phyloP scores from a whole-genome alignment of 257 asterid species.

The Parsonsia alboflavescens region DNA sequence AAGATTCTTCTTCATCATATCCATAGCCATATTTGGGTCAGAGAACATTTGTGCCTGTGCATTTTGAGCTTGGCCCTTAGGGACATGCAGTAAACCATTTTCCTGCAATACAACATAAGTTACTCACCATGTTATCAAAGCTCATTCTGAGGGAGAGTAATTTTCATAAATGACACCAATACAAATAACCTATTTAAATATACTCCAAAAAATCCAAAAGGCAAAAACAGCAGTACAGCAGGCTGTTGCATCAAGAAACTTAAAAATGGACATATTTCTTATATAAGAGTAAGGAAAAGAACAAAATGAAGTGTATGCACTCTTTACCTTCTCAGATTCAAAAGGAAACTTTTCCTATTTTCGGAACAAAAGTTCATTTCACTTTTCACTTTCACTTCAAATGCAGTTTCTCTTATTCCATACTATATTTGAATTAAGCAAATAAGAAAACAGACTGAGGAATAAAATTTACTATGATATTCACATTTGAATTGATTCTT shows the following conservation, averaged over 20 bases:
- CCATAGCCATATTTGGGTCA: constrained; percentile 99
- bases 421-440: not conserved
- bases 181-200: not conserved
- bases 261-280: not conserved
- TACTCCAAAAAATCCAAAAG: not conserved
- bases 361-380: not conserved
- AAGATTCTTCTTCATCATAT: constrained; percentile 94
- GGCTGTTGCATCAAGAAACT: not conserved
- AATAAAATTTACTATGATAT: not conserved
- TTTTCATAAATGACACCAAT: not conserved
- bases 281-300: not conserved
- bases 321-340: not conserved
- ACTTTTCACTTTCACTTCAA: not conserved
- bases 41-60: constrained; percentile 98
- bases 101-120: constrained; percentile 49
- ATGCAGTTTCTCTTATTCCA: too few species aligned
- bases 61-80: constrained; percentile 84
- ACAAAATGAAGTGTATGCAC: not conserved
- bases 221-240: not conserved
- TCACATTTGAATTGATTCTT: not conserved
- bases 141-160: not conserved
- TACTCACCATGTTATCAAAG: not conserved
- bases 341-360: not conserved
- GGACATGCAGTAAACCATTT: constrained; percentile 73
- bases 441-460: not conserved